These are phyloP conservation scores for Penicillium macrosclerotiorum DNA, from an alignment of 495 filamentous ascomycete species.

Conservation along the genomic window DNA sequence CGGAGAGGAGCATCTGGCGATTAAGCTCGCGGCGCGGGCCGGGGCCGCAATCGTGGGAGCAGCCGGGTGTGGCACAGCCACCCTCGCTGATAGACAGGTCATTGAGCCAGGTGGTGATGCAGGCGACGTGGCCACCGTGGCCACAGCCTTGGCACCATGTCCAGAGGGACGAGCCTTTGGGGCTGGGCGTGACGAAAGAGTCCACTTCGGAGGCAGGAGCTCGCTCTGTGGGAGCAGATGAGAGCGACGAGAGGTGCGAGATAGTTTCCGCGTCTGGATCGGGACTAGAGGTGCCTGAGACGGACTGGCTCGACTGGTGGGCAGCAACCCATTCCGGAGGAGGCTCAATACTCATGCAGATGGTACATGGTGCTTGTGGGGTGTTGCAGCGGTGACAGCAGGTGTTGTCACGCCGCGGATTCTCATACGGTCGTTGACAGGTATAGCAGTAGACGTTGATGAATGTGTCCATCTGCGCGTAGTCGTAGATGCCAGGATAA, in stretches of 20 bases:
- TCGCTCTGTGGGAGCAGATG: constrained; percentile 32
- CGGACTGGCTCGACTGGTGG: constrained; percentile 9
- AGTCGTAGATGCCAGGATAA: constrained; percentile 60
- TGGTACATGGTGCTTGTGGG: constrained; percentile 43
- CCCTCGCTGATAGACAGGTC: constrained; percentile 58
- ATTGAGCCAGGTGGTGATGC: constrained; percentile 65
- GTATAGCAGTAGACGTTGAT: constrained; percentile 49
- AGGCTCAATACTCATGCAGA: constrained; percentile 47
- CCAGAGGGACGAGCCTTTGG: constrained; percentile 51
- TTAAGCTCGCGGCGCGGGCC: constrained; percentile 54
- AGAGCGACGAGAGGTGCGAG: constrained; percentile 27
- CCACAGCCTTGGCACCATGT: constrained; percentile 72
- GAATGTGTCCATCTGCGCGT: constrained; percentile 49
- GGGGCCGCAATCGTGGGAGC: constrained; percentile 69
- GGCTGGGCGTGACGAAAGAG: constrained; percentile 20
- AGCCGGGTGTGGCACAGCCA: constrained; percentile 71
- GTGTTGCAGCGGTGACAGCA: constrained; percentile 45
- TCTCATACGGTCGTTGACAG: constrained; percentile 47
- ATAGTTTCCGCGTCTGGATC: constrained; percentile 19
- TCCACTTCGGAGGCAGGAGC: constrained; percentile 21
- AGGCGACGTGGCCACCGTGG: constrained; percentile 71
- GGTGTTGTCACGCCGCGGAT: constrained; percentile 39
- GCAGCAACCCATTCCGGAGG: constrained; percentile 49
- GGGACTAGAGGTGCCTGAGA: constrained; percentile 8
- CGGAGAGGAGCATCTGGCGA: constrained; percentile 30